These are phyloP conservation scores for Orobanche coerulescens DNA, from an alignment of 257 asterid genomes.

Conservation along the genomic window DNA sequence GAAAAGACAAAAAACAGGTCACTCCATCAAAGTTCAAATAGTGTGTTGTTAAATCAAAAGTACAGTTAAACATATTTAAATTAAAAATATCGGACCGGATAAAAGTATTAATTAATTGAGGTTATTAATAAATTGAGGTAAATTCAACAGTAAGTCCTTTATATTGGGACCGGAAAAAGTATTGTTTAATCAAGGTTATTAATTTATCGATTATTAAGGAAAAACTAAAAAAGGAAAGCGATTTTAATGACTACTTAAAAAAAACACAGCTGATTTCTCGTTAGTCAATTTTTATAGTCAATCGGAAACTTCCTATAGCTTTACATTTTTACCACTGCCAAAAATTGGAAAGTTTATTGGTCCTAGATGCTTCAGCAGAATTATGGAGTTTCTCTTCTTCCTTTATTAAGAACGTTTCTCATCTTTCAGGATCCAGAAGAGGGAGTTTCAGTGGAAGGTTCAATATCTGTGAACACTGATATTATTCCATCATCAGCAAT, in stretches of 20 bases:
- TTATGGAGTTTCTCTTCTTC: constrained; percentile 19
- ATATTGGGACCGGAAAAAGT: no score
- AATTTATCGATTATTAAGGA: no score
- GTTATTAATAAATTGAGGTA: no score
- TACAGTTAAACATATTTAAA: no score
- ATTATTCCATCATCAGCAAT: constrained; percentile 60
- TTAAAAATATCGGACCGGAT: no score
- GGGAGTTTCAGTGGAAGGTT: constrained; percentile 36
- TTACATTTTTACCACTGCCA: not conserved
- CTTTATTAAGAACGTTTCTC: constrained; percentile 17
- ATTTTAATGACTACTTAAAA: not conserved
- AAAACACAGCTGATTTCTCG: not conserved
- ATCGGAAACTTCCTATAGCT: not conserved
- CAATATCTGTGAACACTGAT: constrained; percentile 38
- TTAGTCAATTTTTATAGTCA: not conserved
- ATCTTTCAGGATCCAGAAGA: constrained; percentile 52
- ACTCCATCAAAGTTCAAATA: not conserved
- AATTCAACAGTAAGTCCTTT: no score
- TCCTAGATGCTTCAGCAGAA: constrained; percentile 18
- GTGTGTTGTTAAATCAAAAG: not conserved
- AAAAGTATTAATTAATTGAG: no score
- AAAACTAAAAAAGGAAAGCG: not conserved
- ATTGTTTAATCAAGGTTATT: no score
- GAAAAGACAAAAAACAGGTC: not conserved
- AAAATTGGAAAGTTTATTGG: not conserved